Conservation (phyloP, 345 rosid species). For the Kandelia obovata region DNA sequence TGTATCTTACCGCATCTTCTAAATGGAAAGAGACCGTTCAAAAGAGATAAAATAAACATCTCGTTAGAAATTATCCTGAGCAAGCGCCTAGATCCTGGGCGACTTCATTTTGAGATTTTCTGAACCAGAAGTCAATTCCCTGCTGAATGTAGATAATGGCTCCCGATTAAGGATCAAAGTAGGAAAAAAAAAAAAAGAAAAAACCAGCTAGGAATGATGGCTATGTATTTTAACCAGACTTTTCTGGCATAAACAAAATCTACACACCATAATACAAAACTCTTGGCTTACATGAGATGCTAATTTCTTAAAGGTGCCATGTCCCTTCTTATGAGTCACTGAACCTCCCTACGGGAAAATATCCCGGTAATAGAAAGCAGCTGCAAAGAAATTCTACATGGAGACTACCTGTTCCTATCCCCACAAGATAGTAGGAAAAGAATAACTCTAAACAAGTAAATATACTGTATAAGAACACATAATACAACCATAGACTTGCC, state of each 20-base stretch:
- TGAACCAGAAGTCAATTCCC: slow-evolving; percentile 61
- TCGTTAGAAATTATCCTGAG: slow-evolving; percentile 76
- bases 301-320: neutral
- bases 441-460: neutral
- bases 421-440: neutral
- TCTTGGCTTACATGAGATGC: neutral
- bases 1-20: neutral
- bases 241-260: neutral
- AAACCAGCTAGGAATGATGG: too few relatives aligned
- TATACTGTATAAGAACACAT: slow-evolving; percentile 1
- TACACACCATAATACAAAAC: neutral
- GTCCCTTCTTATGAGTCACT: neutral
- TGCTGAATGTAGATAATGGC: slow-evolving; percentile 29
- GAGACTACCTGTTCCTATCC: slow-evolving; percentile 16
- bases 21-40: neutral
- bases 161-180: too few relatives aligned
- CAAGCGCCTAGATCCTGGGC: slow-evolving; percentile 57
- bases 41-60: slow-evolving; percentile 40
- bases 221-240: too few relatives aligned
- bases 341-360: neutral
- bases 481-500: slow-evolving; percentile 9
- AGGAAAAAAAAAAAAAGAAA: neutral
- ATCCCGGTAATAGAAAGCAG: neutral
- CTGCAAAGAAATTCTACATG: slow-evolving; percentile 16
- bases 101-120: too few relatives aligned